A percentile compares a stretch with the other conserved stretches of the same genome.
Conservation (phyloP, 495 filamentous ascomycete genomes). For the Hypoxylon fragiforme region DNA sequence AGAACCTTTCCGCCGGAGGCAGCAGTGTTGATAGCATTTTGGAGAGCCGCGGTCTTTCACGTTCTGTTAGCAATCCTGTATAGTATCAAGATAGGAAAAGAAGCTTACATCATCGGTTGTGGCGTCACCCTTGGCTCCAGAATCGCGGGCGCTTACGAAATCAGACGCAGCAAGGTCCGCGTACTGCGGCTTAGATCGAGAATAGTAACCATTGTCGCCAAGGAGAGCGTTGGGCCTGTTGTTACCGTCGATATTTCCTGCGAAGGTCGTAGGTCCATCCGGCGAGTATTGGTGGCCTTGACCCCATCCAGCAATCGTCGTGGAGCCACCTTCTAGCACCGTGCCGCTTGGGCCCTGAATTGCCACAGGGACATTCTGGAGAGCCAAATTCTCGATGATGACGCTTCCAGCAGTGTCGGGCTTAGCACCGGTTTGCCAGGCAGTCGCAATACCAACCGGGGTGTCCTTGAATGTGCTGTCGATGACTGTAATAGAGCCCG, state of each 20-base stretch:
- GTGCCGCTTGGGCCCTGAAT: slow-evolving; percentile 58
- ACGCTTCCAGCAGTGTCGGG: slow-evolving; percentile 56
- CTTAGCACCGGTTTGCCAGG: slow-evolving; percentile 54
- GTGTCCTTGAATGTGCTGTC: slow-evolving; percentile 77
- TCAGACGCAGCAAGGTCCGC: slow-evolving; percentile 50
- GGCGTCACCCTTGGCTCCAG: slow-evolving; percentile 74
- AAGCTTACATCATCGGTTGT: slow-evolving; percentile 65
- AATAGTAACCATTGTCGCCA: slow-evolving; percentile 49
- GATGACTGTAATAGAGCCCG: slow-evolving; percentile 63
- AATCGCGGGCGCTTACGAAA: slow-evolving; percentile 64
- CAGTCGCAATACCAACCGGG: slow-evolving; percentile 68
- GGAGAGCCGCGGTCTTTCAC: slow-evolving; percentile 59
- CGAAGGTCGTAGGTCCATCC: slow-evolving; percentile 44
- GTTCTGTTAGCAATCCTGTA: slow-evolving; percentile 39
- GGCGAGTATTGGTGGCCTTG: slow-evolving; percentile 50
- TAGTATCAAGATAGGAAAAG: slow-evolving; percentile 33
- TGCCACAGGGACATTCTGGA: slow-evolving; percentile 63
- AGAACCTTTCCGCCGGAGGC: slow-evolving; percentile 64
- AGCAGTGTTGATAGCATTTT: slow-evolving; percentile 57
- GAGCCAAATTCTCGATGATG: slow-evolving; percentile 67
- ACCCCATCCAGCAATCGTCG: slow-evolving; percentile 56
- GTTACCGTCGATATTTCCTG: slow-evolving; percentile 44
- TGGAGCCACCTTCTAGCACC: slow-evolving; percentile 61
- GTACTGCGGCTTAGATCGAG: slow-evolving; percentile 64
- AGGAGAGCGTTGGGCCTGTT: slow-evolving; percentile 44